A percentile compares a stretch with the other conserved stretches of the same genome.
These are phyloP conservation scores for Phascolomyces articulosus DNA, from an alignment of 371 early-diverging fungal species.

Conservation along the genomic window DNA sequence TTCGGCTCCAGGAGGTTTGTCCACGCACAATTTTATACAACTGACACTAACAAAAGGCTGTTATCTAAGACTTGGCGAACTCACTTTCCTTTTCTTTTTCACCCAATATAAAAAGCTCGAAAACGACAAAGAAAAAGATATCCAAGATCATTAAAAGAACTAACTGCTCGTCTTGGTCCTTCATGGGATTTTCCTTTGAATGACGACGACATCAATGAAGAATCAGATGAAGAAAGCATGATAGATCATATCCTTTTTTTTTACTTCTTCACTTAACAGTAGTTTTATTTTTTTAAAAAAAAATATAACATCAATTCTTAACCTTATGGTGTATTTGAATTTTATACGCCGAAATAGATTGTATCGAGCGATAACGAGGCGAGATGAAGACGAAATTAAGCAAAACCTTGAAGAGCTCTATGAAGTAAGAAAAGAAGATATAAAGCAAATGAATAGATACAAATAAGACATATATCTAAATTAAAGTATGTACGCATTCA, in stretches of 20 bases:
- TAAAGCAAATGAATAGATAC: background rate
- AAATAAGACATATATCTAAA: background rate
- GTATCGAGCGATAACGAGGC: background rate
- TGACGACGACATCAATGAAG: background rate
- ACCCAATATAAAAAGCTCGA: background rate
- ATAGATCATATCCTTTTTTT: conserved; percentile 3
- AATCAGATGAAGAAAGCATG: background rate
- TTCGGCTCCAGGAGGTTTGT: no score
- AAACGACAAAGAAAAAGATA: background rate
- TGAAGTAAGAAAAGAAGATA: background rate
- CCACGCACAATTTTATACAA: no score
- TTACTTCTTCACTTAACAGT: background rate
- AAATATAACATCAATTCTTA: no score
- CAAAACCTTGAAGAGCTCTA: background rate
- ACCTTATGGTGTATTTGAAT: no score
- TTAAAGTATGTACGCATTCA: background rate
- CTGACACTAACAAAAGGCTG: no score
- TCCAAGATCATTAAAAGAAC: background rate
- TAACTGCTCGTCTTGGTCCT: background rate
- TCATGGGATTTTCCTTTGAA: background rate
- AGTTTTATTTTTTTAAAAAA: no score
- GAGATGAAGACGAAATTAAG: background rate
- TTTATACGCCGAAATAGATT: background rate
- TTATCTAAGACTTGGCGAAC: no score
- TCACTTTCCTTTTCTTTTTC: no score